Base-by-base conservation (phyloP, 192 early-diverging fungal genomes). In the Phycomyces blakesleeanus region DNA sequence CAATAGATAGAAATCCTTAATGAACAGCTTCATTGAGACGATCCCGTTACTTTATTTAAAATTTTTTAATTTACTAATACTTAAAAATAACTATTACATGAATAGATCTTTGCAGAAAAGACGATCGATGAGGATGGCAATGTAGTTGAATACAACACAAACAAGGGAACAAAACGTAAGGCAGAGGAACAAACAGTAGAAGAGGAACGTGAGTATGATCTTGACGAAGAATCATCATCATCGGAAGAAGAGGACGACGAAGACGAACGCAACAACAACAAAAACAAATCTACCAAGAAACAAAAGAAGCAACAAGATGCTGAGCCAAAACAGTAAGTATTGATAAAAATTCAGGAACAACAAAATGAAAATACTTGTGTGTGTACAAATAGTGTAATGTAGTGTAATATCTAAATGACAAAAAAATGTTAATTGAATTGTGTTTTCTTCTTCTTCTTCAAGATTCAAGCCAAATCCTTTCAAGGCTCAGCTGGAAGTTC, bases 61-160 rank as follows among this genome's bases (percentile, higher is more conserved):
- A n/a, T n/a, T n/a, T n/a, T n/a, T n/a, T n/a, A 11, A 44, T 26
- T 41, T 18, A 59, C 24, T 9, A 27, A 56, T 9, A 21, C 18
- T 38, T 61, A 34, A 38, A 10, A 39, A 49, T 37, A 3, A 9
- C 22, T 27, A 21, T 29, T 9, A 51, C 58, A 51, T 16, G 18
- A 12, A 22, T 64, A 75, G 73, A 76, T 76, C 41, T 76, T 76
- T 67, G 56, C 55, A 34, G 74, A 68, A 47, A 49, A 38, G 51
- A 75, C 73, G 15, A 75, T 75, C 34, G 73, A 70, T 26, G 69
- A 68, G n/a, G 59, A 76, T 12, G 74, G 69, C 24, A 76, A 76
- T 12, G 61, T 71, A 3, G 64, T 76, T 0, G 61, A 76, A n/a
- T 76, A 66, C 38, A 9, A 24, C 15, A 26, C 55, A 3, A 37